Evolutionary conservation across 768 basidiomycete genomes (phyloP), one percentile per base, ranked within the genome.

Genomic region (Xerocomus spinulosus): DNA sequence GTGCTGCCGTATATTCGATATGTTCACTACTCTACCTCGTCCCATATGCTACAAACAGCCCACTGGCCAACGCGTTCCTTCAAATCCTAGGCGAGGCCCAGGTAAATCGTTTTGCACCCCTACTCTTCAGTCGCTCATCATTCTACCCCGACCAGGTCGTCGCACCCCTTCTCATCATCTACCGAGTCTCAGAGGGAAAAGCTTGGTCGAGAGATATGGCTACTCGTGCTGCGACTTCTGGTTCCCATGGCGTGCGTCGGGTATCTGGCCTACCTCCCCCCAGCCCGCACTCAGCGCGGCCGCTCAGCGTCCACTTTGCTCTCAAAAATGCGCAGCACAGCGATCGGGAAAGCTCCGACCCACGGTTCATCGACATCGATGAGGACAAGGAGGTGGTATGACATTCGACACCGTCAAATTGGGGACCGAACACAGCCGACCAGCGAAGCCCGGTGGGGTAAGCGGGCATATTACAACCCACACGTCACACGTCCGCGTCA

Each of bases 151-250:
- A 21, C 37, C 51, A 77, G 75, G 67, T 73, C 61, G 69, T 76
- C 25, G 74, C 76, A 10, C 69, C 71, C 0, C 72, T 75, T 50
- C 64, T 77, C 20, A 77, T 78, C 46, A 75, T 75, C 30, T 72
- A 72, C 35, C 71, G 75, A n/a, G 62, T 77, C 10, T 70, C 74
- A 2, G 63, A 73, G 49, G 76, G 76, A 13, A 67, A 69, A 21
- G 75, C 73, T 3, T 75, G 73, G 76, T 55, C 56, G 18, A 51
- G 39, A 21, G 54, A 63, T 7, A 46, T 54, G 24, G 28, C 56
- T 4, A 44, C 64, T 13, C 51, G 51, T 10, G 26, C 46, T 17
- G 17, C 43, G 1, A 35, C 33, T 14, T 44, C 50, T 0, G 23
- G 2, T 26, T 50, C 59, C 8, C 41, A 54, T 21, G 44, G 18